Percentiles rank a stretch among this genome's conserved stretches.
phyloP scores from a whole-genome alignment of 2,329 filamentous ascomycete genomes.

The Verticillium zaregamsianum region DNA sequence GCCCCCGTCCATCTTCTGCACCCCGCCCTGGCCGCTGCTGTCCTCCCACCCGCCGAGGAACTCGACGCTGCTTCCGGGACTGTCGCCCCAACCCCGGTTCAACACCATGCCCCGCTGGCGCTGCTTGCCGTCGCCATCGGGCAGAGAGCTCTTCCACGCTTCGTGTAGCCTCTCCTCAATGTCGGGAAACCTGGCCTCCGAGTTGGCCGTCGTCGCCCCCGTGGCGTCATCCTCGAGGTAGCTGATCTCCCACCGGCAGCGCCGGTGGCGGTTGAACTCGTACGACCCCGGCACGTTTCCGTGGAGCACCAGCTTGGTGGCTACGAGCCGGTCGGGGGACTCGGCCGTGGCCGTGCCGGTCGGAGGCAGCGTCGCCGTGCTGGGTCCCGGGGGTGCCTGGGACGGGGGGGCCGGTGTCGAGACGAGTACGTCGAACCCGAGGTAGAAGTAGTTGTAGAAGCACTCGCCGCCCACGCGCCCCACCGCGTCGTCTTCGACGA shows the following conservation, averaged over 20 bases:
- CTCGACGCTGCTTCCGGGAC: constrained; percentile 84
- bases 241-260: constrained; percentile 78
- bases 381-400: constrained; percentile 50
- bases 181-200: constrained; percentile 73
- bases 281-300: constrained; percentile 95
- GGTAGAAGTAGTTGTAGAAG: constrained; percentile 97
- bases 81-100: constrained; percentile 88
- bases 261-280: constrained; percentile 89
- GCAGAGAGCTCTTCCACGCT: constrained; percentile 66
- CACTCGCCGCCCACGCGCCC: constrained; percentile 64
- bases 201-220: constrained; percentile 50
- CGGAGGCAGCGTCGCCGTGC: not conserved
- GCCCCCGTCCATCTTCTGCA: constrained; percentile 48
- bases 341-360: constrained; percentile 22
- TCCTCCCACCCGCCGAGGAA: constrained; percentile 85
- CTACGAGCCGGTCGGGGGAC: constrained; percentile 67
- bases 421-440: constrained; percentile 91
- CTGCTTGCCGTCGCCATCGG: constrained; percentile 45
- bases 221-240: constrained; percentile 45
- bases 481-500: constrained; percentile 50
- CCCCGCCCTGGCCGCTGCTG: constrained; percentile 43
- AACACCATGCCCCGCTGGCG: constrained; percentile 76
- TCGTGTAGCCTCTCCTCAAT: constrained; percentile 66
- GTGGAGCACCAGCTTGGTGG: constrained; percentile 89
- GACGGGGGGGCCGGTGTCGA: constrained; percentile 68